Percentiles rank a stretch among this genome's conserved stretches.
These are phyloP conservation scores for Candida suzukii DNA, from an alignment of 805 yeast species.

Conservation along the genomic window DNA sequence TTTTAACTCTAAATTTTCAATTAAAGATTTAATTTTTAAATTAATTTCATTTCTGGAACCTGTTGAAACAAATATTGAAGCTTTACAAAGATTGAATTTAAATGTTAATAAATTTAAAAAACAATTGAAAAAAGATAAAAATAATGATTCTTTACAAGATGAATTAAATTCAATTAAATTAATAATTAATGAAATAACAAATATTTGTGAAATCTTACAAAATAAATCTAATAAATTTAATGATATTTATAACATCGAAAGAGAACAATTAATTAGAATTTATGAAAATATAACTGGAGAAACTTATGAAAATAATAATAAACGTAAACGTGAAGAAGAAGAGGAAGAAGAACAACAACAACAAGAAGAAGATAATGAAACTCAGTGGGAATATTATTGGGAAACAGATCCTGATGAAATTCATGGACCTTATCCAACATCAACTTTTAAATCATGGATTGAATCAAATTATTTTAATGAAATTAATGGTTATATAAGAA, in stretches of 20 bases:
- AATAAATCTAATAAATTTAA: constrained; percentile 29
- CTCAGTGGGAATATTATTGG: constrained; percentile 46
- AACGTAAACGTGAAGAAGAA: constrained; percentile 15
- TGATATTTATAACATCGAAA: constrained; percentile 44
- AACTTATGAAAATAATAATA: constrained; percentile 13
- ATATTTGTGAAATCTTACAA: constrained; percentile 35
- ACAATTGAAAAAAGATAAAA: constrained; percentile 7
- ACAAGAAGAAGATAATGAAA: constrained; percentile 10
- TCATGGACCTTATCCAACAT: constrained; percentile 42
- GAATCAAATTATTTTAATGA: not conserved
- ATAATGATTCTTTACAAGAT: constrained; percentile 6
- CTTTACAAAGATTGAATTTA: constrained; percentile 34
- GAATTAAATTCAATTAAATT: constrained; percentile 14
- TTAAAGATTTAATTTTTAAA: constrained; percentile 17
- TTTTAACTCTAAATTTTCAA: constrained; percentile 5
- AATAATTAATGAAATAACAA: constrained; percentile 37
- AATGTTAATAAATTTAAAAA: constrained; percentile 11
- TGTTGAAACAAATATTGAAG: constrained; percentile 55
- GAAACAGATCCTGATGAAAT: constrained; percentile 28
- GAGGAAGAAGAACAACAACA: constrained; percentile 7
- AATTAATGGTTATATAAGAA: not conserved
- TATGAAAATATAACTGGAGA: constrained; percentile 38
- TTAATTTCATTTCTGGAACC: constrained; percentile 45
- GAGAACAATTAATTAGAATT: constrained; percentile 48
- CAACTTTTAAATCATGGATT: constrained; percentile 32